Base-by-base conservation (phyloP, 257 asterid genomes). In the Solanum infundibuliforme region DNA sequence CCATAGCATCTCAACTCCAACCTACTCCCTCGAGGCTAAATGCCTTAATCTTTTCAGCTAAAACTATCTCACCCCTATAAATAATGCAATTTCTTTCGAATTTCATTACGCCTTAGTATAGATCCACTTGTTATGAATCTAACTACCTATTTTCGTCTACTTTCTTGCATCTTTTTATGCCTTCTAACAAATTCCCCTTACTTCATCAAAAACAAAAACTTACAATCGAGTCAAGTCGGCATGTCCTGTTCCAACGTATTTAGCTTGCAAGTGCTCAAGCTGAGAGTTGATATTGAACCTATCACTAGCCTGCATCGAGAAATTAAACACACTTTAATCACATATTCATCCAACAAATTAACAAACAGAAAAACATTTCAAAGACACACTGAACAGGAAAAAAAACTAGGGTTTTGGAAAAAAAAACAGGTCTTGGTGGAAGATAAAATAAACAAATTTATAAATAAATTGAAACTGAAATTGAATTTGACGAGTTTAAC, bases 211-310 rank as follows among this genome's bases (percentile, higher is more conserved):
- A 7, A 31, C 3, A 52, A 71, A 71, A 32, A 88, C 98, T 89
- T 87, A 96, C 99, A 94, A 96, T 94, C 99, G 91, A 79, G 92
- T 97, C 96, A 95, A 91, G 81, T 95, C 99, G 41, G 99, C 98
- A 79, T 97, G 99, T 14, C 99, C 99, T n/a, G 99, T 97, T n/a
- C 99, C 99, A 69, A 97, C 99, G 88, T 97, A 97, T 76, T 95
- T 97, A 85, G 99, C 99, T 92, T 97, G 99, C 89, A 88, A 90
- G 89, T 95, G 99, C 94, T 97, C 99, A 87, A 95, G 97, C 94
- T 97, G 99, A 62, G 99, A 97, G 94, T 97, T 97, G 81, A 97
- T 97, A 81, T 95, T 95, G 89, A 97, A 97, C 91, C 99, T 93
- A 87, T 97, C 99, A 89, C 99, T 97, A 34, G 99, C 99, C 98